A percentile compares a stretch with the other conserved stretches of the same genome.
phyloP scores from a whole-genome alignment of 257 asterid species.

The Salvia hispanica region DNA sequence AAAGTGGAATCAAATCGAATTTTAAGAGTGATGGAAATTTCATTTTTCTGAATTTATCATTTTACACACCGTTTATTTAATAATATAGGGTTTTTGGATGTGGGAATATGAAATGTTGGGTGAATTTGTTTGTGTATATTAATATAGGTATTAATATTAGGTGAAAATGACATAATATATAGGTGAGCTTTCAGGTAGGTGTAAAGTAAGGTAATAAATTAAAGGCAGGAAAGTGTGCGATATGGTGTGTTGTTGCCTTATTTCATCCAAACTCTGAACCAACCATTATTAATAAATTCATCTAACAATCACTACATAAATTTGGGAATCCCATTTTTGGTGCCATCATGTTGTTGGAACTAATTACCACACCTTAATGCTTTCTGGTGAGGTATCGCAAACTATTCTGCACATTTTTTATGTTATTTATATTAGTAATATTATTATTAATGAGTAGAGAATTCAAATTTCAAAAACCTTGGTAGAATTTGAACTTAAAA shows the following conservation, averaged over 20 bases:
- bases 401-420: not conserved
- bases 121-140: not conserved
- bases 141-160: not conserved
- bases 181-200: conserved; percentile 70
- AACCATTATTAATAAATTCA: conserved; percentile 44
- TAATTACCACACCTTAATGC: conserved; percentile 32
- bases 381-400: conserved; percentile 29
- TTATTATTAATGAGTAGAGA: no score
- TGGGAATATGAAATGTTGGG: not conserved
- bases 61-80: not conserved
- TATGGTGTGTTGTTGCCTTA: conserved; percentile 17
- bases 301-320: conserved; percentile 32
- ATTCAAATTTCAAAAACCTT: not conserved
- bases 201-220: conserved; percentile 51
- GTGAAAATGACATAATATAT: conserved; percentile 32
- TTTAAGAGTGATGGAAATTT: no score
- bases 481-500: not conserved
- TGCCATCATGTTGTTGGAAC: conserved; percentile 41
- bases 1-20: no score
- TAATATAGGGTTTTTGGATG: not conserved
- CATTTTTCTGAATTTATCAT: no score
- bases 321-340: conserved; percentile 21
- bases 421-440: not conserved
- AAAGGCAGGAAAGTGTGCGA: conserved; percentile 33
- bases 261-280: conserved; percentile 52